Base-by-base conservation (phyloP, 805 yeast species). In the Zygosaccharomyces rouxii region DNA sequence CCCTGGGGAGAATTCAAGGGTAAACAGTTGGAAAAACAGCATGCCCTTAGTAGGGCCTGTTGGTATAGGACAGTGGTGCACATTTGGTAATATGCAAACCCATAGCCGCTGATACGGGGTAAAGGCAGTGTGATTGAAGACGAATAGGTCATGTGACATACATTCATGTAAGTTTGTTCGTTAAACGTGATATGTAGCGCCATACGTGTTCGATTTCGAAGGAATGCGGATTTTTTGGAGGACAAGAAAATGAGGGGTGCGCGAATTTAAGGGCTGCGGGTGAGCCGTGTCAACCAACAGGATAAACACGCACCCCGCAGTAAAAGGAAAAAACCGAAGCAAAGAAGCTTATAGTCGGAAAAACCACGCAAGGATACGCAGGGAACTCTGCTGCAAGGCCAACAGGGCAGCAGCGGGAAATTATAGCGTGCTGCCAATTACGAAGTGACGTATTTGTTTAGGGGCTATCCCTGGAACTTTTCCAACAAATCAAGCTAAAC, bases 351-450 rank as follows among this genome's bases (percentile, higher is more conserved):
- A 9, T 29, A 2, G 22, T 4, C 33, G 35, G 35, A 41, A 41
- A 41, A 41, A 41, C 44, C 33, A 29, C 44, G 44, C 44, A 41
- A 39, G 10, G 13, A 40, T 23, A 41, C 44, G 44, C 44, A 41
- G 25, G 22, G 35, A 40, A 40, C 23, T 35, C 7, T 7, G 7
- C 10, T 13, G 13, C 21, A 28, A 5, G 30, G 31, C 30, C 11
- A 9, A 29, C 25, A 41, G 16, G 35, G 14, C 6, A 19, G 14
- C 16, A 9, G 10, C 21, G 28, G 44, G 13, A 29, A 19, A 19
- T 11, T 9, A 13, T 9, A 21, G 29, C 42, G 42, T 14, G 21
- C 7, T 18, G 11, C 19, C 10, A 5, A 14, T 1, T 5, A 5
- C 5, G 10, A 7, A 18, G 21, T 16, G 37, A 33, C 19, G 16